Evolutionary conservation across 164 flowering plant species (phyloP).

Genomic region (Berberis vulgaris): DNA sequence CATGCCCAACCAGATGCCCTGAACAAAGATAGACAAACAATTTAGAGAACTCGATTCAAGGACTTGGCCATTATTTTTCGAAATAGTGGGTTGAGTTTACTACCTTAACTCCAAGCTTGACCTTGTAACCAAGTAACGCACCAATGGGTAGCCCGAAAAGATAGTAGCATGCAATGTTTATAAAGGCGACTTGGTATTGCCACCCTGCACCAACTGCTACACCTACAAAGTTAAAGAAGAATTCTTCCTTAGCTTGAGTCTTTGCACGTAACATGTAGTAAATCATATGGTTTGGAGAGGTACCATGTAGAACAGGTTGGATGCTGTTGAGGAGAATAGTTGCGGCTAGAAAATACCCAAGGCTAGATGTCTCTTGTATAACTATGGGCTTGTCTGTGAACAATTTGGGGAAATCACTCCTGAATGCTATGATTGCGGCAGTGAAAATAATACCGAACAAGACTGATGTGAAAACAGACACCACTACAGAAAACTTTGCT

Average conservation of each 20-base stretch:
- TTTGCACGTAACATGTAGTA: not conserved
- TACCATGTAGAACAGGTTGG: constrained; percentile 47
- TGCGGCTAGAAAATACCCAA: constrained; percentile 31
- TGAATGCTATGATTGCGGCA: constrained; percentile 13
- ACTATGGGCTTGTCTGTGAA: constrained; percentile 26
- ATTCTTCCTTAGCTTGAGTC: not conserved
- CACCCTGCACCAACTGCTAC: constrained; percentile 65
- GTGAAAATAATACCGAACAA: constrained; percentile 27
- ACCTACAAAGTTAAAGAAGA: constrained; percentile 22
- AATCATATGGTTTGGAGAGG: not conserved
- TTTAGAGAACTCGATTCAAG: not conserved
- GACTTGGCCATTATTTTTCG: not conserved
- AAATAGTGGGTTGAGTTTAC: not conserved
- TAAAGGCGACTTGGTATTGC: constrained; percentile 39
- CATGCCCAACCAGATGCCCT: constrained; percentile 48
- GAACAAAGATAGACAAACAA: constrained; percentile 1
- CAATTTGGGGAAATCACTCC: constrained; percentile 22
- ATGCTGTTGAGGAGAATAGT: constrained; percentile 40
- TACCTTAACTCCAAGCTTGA: constrained; percentile 27
- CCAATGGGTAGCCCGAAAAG: constrained; percentile 46
- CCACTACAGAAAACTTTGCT: constrained; percentile 34
- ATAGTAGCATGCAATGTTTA: constrained; percentile 44
- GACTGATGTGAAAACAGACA: constrained; percentile 22
- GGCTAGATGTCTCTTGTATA: constrained; percentile 25
- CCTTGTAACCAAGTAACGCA: constrained; percentile 34